Evolutionary conservation across 2,329 filamentous ascomycete species (phyloP).

Genomic region (Colletotrichum cereale): DNA sequence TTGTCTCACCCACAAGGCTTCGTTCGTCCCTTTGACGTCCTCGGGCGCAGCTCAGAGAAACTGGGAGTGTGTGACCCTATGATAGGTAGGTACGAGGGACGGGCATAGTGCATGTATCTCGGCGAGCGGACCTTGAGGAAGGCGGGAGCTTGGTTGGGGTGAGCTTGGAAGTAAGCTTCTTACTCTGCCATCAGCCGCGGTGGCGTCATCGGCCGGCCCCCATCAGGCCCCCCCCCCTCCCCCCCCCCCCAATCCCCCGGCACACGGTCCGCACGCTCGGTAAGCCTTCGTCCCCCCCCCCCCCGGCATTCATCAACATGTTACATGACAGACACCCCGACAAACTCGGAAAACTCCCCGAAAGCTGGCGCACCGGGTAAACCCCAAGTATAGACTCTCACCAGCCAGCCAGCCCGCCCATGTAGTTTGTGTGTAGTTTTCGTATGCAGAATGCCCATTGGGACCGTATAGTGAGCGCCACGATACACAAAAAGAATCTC

Average conservation of each 20-base stretch:
- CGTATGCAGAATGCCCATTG: background rate
- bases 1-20: conserved; percentile 32
- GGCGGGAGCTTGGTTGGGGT: too few species aligned
- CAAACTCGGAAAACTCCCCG: conserved; percentile 1
- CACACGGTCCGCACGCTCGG: conserved; percentile 31
- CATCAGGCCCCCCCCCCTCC: too few species aligned
- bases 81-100: too few species aligned
- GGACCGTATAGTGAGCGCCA: background rate
- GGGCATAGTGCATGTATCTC: background rate
- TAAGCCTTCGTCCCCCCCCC: background rate
- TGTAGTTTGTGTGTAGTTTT: background rate
- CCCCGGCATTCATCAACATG: background rate
- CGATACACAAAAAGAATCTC: background rate
- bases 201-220: conserved; percentile 27
- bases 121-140: too few species aligned
- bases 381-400: too few species aligned
- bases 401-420: background rate
- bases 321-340: background rate
- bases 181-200: conserved; percentile 7
- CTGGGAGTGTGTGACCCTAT: background rate
- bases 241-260: too few species aligned
- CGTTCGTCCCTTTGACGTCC: background rate
- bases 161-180: conserved; percentile 35
- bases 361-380: background rate
- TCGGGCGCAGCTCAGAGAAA: background rate